Evolutionary conservation across 2,329 filamentous ascomycete species (phyloP).

Genomic region (Fusarium napiforme): DNA sequence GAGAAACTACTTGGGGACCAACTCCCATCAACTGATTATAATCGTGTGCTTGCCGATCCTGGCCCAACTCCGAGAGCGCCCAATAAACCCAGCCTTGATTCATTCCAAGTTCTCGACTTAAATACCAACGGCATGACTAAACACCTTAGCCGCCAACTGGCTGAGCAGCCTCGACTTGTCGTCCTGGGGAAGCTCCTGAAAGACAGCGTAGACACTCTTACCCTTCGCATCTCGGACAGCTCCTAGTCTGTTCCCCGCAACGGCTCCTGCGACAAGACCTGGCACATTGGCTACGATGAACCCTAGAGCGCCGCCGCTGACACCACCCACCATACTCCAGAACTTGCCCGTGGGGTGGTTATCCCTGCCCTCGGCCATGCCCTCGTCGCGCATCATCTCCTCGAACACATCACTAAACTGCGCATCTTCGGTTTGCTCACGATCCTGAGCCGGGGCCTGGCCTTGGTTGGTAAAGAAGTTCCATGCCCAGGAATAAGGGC

Average conservation of each 20-base stretch:
- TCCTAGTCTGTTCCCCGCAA: slow-evolving; percentile 92
- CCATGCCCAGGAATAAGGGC: slow-evolving; percentile 82
- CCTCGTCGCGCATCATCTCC: slow-evolving; percentile 88
- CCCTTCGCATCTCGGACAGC: slow-evolving; percentile 89
- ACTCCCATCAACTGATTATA: not conserved
- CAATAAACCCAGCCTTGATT: slow-evolving; percentile 1
- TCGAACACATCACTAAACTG: slow-evolving; percentile 93
- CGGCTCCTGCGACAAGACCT: slow-evolving; percentile 87
- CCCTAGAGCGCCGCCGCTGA: slow-evolving; percentile 89
- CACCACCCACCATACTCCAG: slow-evolving; percentile 86
- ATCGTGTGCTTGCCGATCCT: not conserved
- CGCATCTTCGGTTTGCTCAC: slow-evolving; percentile 71
- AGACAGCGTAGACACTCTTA: slow-evolving; percentile 95
- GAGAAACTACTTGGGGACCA: slow-evolving; percentile 8
- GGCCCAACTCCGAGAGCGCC: slow-evolving; percentile 32
- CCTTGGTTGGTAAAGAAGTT: slow-evolving; percentile 63
- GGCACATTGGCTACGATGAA: slow-evolving; percentile 96
- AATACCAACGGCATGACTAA: slow-evolving; percentile 78
- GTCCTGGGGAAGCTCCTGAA: slow-evolving; percentile 83
- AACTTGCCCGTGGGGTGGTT: slow-evolving; percentile 75
- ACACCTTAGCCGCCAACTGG: slow-evolving; percentile 86
- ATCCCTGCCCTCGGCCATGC: slow-evolving; percentile 78
- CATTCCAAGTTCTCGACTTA: slow-evolving; percentile 37
- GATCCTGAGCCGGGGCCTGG: slow-evolving; percentile 49
- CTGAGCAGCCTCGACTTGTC: slow-evolving; percentile 85